Conservation (phyloP, 1,284 basidiomycete species). For the Cutaneotrichosporon cyanovorans region DNA sequence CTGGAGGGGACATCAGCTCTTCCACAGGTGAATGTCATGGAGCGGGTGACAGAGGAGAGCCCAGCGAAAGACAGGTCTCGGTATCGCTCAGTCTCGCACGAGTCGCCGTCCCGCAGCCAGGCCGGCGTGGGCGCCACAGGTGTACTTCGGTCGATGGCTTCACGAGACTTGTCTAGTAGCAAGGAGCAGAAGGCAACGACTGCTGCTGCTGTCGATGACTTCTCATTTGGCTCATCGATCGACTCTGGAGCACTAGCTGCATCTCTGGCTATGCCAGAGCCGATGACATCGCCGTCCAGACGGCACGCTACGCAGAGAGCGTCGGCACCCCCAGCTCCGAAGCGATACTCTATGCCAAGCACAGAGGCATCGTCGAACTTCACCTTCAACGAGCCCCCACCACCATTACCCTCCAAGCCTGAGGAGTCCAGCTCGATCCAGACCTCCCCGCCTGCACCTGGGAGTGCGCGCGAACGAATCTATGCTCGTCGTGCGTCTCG, state of each 20-base stretch:
- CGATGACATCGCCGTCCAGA: not conserved
- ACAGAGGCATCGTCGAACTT: not conserved
- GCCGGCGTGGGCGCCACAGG: too few species aligned
- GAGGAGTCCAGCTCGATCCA: not conserved
- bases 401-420: slow-evolving; percentile 1
- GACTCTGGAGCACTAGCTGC: slow-evolving; percentile 29
- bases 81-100: slow-evolving; percentile 18
- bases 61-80: slow-evolving; percentile 14
- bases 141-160: too few species aligned
- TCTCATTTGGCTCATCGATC: slow-evolving; percentile 36
- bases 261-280: slow-evolving; percentile 23
- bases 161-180: too few species aligned
- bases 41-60: slow-evolving; percentile 23
- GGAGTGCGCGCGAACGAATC: slow-evolving; percentile 35
- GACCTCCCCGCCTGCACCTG: slow-evolving; percentile 18
- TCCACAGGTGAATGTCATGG: slow-evolving; percentile 16
- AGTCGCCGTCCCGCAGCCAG: slow-evolving; percentile 5
- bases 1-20: not conserved
- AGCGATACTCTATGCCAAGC: slow-evolving; percentile 2
- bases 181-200: not conserved
- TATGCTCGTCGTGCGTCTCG: slow-evolving; percentile 30
- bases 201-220: slow-evolving; percentile 30
- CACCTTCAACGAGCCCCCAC: not conserved
- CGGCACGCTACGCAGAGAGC: slow-evolving; percentile 13
- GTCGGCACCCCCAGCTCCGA: slow-evolving; percentile 18